These are phyloP conservation scores for Penicillium arizonense DNA, from an alignment of 495 filamentous ascomycete species.

Conservation along the genomic window DNA sequence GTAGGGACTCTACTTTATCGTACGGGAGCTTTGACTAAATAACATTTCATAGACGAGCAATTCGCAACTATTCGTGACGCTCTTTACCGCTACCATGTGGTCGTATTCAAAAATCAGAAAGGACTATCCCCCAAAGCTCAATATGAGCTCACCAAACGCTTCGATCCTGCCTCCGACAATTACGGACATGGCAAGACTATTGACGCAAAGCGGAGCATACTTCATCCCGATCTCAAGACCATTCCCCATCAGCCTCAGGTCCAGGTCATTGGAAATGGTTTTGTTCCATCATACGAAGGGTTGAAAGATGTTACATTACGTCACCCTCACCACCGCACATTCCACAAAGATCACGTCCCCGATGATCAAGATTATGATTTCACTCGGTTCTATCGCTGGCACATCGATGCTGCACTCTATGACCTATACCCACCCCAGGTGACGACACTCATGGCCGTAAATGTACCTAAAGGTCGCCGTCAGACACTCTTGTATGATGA, in stretches of 20 bases:
- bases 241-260: slow-evolving; percentile 77
- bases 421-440: slow-evolving; percentile 67
- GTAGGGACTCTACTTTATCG: slow-evolving; percentile 9
- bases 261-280: slow-evolving; percentile 74
- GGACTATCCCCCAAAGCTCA: slow-evolving; percentile 63
- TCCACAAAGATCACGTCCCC: slow-evolving; percentile 63
- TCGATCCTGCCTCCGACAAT: slow-evolving; percentile 59
- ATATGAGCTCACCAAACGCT: slow-evolving; percentile 66
- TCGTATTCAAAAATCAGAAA: slow-evolving; percentile 66
- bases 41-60: slow-evolving; percentile 48
- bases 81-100: slow-evolving; percentile 61
- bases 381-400: slow-evolving; percentile 77
- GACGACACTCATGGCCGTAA: slow-evolving; percentile 66
- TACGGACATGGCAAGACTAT: slow-evolving; percentile 75
- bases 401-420: slow-evolving; percentile 76
- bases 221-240: slow-evolving; percentile 76
- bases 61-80: slow-evolving; percentile 57
- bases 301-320: slow-evolving; percentile 62
- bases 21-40: not conserved
- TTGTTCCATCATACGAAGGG: slow-evolving; percentile 63
- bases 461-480: slow-evolving; percentile 60
- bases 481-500: slow-evolving; percentile 71
- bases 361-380: slow-evolving; percentile 61
- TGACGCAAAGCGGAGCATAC: slow-evolving; percentile 63
- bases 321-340: slow-evolving; percentile 73